These are phyloP conservation scores for Pythium dissotocum DNA, from an alignment of 352 stramenopile genomes.

Conservation along the genomic window DNA sequence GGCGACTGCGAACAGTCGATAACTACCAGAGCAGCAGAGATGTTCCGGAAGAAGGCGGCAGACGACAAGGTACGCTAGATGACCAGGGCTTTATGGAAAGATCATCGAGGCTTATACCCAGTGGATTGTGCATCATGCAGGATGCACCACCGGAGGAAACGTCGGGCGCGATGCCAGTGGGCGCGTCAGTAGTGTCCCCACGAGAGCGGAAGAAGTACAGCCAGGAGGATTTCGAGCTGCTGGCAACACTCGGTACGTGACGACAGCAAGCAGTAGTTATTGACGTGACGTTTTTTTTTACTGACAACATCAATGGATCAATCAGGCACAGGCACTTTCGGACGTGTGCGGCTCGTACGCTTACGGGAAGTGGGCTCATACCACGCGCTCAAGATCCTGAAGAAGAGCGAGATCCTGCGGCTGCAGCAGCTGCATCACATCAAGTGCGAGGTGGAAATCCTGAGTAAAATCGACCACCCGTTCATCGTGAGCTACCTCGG, in stretches of 20 bases:
- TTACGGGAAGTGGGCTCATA: conserved; percentile 79
- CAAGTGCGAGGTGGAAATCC: conserved; percentile 97
- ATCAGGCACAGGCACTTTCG: conserved; percentile 93
- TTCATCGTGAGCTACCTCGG: conserved; percentile 97
- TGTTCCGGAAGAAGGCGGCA: conserved; percentile 43
- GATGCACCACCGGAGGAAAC: conserved; percentile 50
- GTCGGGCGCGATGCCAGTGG: conserved; percentile 49
- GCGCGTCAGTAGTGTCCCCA: conserved; percentile 8
- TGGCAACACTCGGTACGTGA: conserved; percentile 61
- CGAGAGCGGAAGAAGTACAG: conserved; percentile 44
- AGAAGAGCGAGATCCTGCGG: conserved; percentile 96
- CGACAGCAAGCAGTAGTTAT: too few relatives aligned
- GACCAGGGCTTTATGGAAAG: conserved; percentile 18
- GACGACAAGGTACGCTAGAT: conserved; percentile 37
- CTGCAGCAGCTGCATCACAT: conserved; percentile 98
- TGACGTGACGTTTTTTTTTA: too few relatives aligned
- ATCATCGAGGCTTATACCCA: neutral
- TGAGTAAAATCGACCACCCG: conserved; percentile 95
- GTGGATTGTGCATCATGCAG: conserved; percentile 13
- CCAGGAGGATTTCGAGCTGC: conserved; percentile 75
- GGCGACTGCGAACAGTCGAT: neutral
- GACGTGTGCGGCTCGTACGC: conserved; percentile 93
- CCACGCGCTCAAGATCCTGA: conserved; percentile 96
- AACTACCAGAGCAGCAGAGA: conserved; percentile 10
- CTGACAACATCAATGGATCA: neutral